Evolutionary conservation across 2,329 filamentous ascomycete species (phyloP).

Genomic region (Setomelanomma holmii): DNA sequence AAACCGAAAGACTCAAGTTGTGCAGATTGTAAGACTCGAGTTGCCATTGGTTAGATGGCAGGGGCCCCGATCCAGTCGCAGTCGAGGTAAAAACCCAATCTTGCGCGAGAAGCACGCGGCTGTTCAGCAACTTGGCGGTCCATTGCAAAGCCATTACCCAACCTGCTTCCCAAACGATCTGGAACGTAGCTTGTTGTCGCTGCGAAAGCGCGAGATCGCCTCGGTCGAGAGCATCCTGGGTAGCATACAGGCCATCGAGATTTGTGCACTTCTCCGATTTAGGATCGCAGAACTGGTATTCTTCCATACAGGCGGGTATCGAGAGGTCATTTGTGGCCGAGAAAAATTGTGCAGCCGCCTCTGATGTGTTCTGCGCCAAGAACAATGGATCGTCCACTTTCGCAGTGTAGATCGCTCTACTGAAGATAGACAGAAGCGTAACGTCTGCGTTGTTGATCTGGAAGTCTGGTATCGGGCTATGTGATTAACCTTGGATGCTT

Average conservation of each 20-base stretch:
- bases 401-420: slow-evolving; percentile 18
- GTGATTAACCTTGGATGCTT: too few relatives aligned
- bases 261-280: slow-evolving; percentile 15
- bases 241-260: slow-evolving; percentile 22
- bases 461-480: slow-evolving; percentile 23
- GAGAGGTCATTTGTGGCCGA: slow-evolving; percentile 18
- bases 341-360: slow-evolving; percentile 7
- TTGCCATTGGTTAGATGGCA: slow-evolving; percentile 23
- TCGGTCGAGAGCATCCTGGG: slow-evolving; percentile 8
- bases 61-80: slow-evolving; percentile 11
- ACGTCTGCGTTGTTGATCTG: slow-evolving; percentile 21
- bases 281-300: slow-evolving; percentile 30
- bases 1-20: slow-evolving; percentile 28
- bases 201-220: slow-evolving; percentile 13
- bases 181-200: slow-evolving; percentile 15
- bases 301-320: slow-evolving; percentile 27
- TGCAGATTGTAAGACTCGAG: slow-evolving; percentile 27
- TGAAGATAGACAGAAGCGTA: slow-evolving; percentile 25
- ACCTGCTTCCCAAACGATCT: slow-evolving; percentile 23
- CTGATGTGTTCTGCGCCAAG: slow-evolving; percentile 11
- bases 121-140: slow-evolving; percentile 17
- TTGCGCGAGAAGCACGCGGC: slow-evolving; percentile 19
- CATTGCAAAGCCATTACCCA: slow-evolving; percentile 28
- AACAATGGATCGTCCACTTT: slow-evolving; percentile 20
- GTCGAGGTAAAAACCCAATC: slow-evolving; percentile 23